phyloP scores from a whole-genome alignment of 768 basidiomycete genomes.

The Phaffia australis region DNA sequence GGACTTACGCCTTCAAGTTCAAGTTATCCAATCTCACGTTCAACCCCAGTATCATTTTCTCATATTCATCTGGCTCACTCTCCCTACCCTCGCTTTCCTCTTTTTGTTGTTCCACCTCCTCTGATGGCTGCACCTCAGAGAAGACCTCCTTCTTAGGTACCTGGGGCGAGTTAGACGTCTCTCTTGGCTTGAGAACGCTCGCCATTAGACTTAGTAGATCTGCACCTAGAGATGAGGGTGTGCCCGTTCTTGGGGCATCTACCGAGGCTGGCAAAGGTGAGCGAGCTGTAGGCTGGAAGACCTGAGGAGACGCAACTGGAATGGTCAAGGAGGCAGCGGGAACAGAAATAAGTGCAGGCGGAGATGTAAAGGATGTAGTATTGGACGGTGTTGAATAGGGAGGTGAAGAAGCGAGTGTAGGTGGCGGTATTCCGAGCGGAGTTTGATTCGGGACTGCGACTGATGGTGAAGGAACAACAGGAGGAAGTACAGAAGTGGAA shows the following conservation, averaged over 20 bases:
- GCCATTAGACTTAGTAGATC: background rate
- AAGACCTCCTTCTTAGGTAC: background rate
- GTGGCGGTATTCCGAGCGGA: background rate
- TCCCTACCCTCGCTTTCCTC: background rate
- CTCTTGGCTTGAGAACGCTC: background rate
- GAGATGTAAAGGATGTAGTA: background rate
- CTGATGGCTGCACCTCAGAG: background rate
- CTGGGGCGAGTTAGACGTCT: background rate
- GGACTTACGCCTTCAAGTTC: conserved; percentile 21
- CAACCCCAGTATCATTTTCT: conserved; percentile 15
- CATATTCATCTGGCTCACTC: conserved; percentile 21
- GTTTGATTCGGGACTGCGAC: background rate
- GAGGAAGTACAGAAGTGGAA: conserved; percentile 3
- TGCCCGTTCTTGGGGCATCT: background rate
- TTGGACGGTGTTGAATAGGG: too few species aligned
- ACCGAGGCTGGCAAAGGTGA: background rate
- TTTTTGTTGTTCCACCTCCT: background rate
- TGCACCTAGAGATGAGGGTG: background rate
- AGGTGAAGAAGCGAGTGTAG: background rate
- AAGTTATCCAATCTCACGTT: conserved; percentile 7
- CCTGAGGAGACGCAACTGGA: background rate
- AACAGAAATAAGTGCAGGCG: background rate
- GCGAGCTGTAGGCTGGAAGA: background rate
- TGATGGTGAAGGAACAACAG: background rate
- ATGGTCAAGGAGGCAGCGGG: background rate